Base-by-base conservation (phyloP, 1,284 basidiomycete species). In the Pseudomicrostroma phylloplanum region DNA sequence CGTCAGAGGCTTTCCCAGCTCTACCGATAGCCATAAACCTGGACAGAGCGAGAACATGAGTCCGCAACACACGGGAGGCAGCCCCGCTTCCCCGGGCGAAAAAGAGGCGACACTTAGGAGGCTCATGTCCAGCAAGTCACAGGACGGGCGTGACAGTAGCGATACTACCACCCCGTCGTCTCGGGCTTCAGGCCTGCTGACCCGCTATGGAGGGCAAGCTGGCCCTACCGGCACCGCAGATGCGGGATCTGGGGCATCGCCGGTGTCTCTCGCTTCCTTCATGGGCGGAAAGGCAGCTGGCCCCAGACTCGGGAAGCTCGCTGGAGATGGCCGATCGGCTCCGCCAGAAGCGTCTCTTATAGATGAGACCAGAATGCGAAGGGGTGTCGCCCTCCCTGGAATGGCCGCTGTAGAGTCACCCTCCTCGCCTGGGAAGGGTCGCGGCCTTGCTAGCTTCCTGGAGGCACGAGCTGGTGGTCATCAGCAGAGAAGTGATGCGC, bases 251-350 rank as follows among this genome's bases (percentile, higher is more conserved):
- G 57, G 53, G 11, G 67, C 65, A 25, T 62, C 65, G 26, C 72
- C 75, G 6, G 69, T 71, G 40, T 79, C 77, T 15, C 73, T 79
- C 15, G 74, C 74, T 55, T 64, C 68, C 53, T 79, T 79, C 42
- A 79, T 79, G 65, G 77, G 77, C 39, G 77, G 77, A 36, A 75
- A 64, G 55, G 68, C 74, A n/a, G 60, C 70, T 1, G 71, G 74
- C 26, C 73, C 77, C 2, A 68, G 76, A 17, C 67, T 79, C 7
- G 76, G 76, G 19, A 73, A 76, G 58, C 65, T 78, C 0, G 57
- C 64, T 25, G 76, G 74, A 30, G 74, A 77, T 43, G 77, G 76
- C 26, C 68, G 73, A 56, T 71, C 67, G 39, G 68, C 74, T 8
- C 66, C 71, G 39, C 70, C 72, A 1, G 73, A 77, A 60, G 74